Evolutionary conservation across 495 filamentous ascomycete genomes (phyloP).

Genomic region (Podospora appendiculata): DNA sequence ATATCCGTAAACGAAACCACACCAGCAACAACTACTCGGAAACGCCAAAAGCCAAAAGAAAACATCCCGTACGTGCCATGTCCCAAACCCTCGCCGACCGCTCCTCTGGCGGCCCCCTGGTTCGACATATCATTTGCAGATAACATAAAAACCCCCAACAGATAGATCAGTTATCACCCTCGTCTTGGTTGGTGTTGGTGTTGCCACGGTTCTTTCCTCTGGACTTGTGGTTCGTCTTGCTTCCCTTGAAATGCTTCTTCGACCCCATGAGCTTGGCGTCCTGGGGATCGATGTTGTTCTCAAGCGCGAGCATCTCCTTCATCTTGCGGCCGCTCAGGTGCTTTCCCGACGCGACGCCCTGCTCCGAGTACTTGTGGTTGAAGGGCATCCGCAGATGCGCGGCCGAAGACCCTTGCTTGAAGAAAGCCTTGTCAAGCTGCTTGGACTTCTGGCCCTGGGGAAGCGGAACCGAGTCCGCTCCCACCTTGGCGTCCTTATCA

Average conservation of each 20-base stretch:
- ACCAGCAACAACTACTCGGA: too few species aligned
- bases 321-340: constrained; percentile 76
- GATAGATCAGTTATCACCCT: constrained; percentile 13
- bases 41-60: not conserved
- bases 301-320: constrained; percentile 73
- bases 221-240: constrained; percentile 62
- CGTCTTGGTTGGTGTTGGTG: constrained; percentile 13
- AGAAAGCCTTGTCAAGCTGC: constrained; percentile 79
- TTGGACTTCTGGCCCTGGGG: constrained; percentile 60
- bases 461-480: constrained; percentile 32
- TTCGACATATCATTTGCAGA: too few species aligned
- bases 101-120: too few species aligned
- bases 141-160: too few species aligned
- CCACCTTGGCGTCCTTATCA: not conserved
- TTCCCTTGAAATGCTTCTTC: constrained; percentile 95
- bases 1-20: too few species aligned
- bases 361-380: constrained; percentile 76
- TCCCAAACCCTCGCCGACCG: not conserved
- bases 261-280: constrained; percentile 61
- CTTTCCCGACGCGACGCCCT: constrained; percentile 59
- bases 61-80: not conserved
- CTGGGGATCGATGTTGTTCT: constrained; percentile 75
- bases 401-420: constrained; percentile 52
- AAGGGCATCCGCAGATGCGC: constrained; percentile 76
- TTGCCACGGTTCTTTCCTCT: constrained; percentile 37